Evolutionary conservation across 2,329 filamentous ascomycete species (phyloP), one percentile per base, ranked within the genome.

Genomic region (Botryosphaeria dothidea): DNA sequence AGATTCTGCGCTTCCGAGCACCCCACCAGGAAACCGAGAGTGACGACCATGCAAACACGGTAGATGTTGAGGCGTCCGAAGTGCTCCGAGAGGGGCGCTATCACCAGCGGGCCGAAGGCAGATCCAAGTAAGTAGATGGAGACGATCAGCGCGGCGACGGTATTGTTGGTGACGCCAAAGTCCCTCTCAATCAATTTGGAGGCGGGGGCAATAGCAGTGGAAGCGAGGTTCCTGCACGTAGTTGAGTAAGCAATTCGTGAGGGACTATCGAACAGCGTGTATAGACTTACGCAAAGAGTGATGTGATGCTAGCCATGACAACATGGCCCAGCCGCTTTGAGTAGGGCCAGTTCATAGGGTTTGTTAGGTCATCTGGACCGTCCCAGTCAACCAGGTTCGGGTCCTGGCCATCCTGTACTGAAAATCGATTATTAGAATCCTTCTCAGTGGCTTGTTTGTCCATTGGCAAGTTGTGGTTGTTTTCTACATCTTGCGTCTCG

Each of bases 71-170:
- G 43, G 2, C 71, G 65, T 0, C 73, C 73, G 46, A 72, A 74
- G 7, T 71, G 65, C 36, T 75, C 72, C 0, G 70, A 72, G 27
- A 75, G 46, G 3, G 72, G 73, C 0, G 71, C 73, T 31, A 75
- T 71, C 34, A 74, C 21, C 7, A 74, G 27, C 0, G 72, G 72
- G 2, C 71, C 71, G 29, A 75, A 71, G 4, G 70, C 71, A 8
- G 70, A 69, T 0, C 70, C 71, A 0, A 74, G 67, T 8, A 73
- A 62, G 27, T 72, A 75, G 34, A 73, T 70, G 1, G 72, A 71
- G 1, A 75, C 57, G 1, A 71, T 67, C 67, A 74, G 15, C 29
- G 54, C 25, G 2, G 45, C 41, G 21, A 69, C 15, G 8, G 34
- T 66, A 13, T 21, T 36, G 36, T 48, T 67, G 0, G 51, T 62